Base-by-base conservation (phyloP, 1,284 basidiomycete species). In the Erythrobasidium hasegawianum region DNA sequence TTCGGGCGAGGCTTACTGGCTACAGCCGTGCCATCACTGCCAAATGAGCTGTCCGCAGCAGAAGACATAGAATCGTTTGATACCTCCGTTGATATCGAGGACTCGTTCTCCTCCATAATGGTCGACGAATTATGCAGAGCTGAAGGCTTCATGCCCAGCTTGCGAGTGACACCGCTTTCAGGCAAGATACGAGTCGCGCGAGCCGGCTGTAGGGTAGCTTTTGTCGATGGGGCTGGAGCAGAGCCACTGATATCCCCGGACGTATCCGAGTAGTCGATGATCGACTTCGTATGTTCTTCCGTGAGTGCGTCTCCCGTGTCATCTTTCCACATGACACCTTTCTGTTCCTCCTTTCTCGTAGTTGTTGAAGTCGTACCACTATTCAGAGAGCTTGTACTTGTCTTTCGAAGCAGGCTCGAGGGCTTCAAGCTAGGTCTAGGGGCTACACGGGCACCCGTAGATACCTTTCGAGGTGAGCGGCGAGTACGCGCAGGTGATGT, bases 271-370 rank as follows among this genome's bases (percentile, higher is more conserved):
- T 47, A 50, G 18, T 58, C 57, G 26, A 65, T 57, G 16, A 58
- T 56, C 14, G 61, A 58, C 54, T 59, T 64, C 24, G 50, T 62
- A 22, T 64, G 64, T 54, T 62, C 67, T 54, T 59, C 61, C 27
- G 55, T 68, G 9, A 54, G 60, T 40, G 39, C 26, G 22, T 59
- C 47, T 40, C 49, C 64, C 47, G 26, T 54, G 27, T 62, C 67
- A 22, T 68, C 67, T 56, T 64, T 68, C 61, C 60, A 68, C 39
- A 65, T 38, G 0, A 68, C 67, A 16, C 61, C 55, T 53, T 56
- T 68, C 57, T 59, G 58, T 16, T 40, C 67, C n/a, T 49, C 62
- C 40, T 65, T 58, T 20, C n/a, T 47, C 14, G 47, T 33, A 5
- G 33, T 33, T 5, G 33, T 33, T 5, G 33, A 33, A 38, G 29